Percentiles rank a stretch among this genome's conserved stretches.
phyloP scores from a whole-genome alignment of 208 protist species.

The Leishmania braziliensis region DNA sequence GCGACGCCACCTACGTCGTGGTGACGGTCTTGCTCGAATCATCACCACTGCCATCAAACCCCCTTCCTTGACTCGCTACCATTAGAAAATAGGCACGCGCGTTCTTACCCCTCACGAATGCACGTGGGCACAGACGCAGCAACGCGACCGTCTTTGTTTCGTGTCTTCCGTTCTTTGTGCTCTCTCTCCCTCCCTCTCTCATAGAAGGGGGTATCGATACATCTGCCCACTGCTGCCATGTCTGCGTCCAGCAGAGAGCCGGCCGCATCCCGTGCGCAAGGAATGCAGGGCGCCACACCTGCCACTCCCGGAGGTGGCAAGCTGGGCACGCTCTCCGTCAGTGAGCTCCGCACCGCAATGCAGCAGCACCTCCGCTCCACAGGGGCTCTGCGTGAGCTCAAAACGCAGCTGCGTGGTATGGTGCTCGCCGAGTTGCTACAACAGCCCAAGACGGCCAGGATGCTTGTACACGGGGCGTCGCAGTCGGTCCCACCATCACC shows the following conservation, averaged over 20 bases:
- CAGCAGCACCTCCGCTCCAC: conserved; percentile 75
- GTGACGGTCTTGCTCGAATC: neutral
- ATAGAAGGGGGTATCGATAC: neutral
- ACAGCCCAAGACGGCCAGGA: conserved; percentile 34
- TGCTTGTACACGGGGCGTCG: conserved; percentile 20
- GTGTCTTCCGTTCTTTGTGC: neutral
- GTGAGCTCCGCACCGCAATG: conserved; percentile 77
- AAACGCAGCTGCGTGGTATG: conserved; percentile 84
- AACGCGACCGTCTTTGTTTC: neutral
- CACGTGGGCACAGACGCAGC: neutral
- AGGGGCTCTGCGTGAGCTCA: conserved; percentile 74
- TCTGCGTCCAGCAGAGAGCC: neutral
- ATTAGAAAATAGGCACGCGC: neutral
- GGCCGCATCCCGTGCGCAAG: neutral
- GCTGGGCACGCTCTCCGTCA: conserved; percentile 30
- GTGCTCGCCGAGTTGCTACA: conserved; percentile 74
- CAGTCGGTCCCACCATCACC: conserved; percentile 14
- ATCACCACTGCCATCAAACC: neutral
- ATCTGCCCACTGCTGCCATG: neutral
- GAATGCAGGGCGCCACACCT: neutral
- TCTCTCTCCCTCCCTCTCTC: neutral
- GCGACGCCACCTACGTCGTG: neutral
- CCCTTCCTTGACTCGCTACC: neutral
- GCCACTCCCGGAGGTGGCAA: conserved; percentile 3
- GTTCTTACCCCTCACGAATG: neutral